Evolutionary conservation across 2,329 filamentous ascomycete species (phyloP).

Genomic region (Hysterium pulicare): DNA sequence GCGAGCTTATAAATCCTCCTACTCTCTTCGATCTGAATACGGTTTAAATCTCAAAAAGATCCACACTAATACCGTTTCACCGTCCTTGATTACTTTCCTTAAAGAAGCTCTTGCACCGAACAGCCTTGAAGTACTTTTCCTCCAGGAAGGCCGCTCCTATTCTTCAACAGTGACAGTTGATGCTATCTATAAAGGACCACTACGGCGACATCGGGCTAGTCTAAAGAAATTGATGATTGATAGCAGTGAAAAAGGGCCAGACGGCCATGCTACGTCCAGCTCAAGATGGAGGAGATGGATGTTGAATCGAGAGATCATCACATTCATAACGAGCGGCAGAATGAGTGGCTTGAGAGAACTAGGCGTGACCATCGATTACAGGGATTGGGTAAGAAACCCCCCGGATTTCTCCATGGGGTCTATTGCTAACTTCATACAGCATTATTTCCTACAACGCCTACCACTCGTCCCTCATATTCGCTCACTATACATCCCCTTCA

Average conservation of each 20-base stretch:
- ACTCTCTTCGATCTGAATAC: slow-evolving; percentile 38
- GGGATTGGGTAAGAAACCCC: slow-evolving; percentile 65
- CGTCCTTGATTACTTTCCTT: slow-evolving; percentile 67
- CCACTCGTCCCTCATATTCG: slow-evolving; percentile 68
- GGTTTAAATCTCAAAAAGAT: slow-evolving; percentile 66
- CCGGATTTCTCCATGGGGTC: background rate
- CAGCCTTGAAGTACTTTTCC: slow-evolving; percentile 72
- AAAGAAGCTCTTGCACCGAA: slow-evolving; percentile 76
- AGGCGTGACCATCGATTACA: slow-evolving; percentile 68
- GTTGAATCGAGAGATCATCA: slow-evolving; percentile 64
- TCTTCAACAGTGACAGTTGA: slow-evolving; percentile 63
- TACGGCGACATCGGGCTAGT: slow-evolving; percentile 68
- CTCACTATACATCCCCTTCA: slow-evolving; percentile 67
- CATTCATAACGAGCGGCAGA: slow-evolving; percentile 71
- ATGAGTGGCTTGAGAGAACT: slow-evolving; percentile 71
- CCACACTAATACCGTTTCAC: slow-evolving; percentile 70
- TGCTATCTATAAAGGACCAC: slow-evolving; percentile 65
- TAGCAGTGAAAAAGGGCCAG: slow-evolving; percentile 56
- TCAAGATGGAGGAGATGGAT: slow-evolving; percentile 67
- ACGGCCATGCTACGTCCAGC: slow-evolving; percentile 37
- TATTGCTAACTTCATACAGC: slow-evolving; percentile 46
- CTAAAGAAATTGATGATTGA: slow-evolving; percentile 72
- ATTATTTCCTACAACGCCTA: slow-evolving; percentile 73
- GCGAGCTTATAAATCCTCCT: slow-evolving; percentile 37
- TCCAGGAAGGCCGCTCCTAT: slow-evolving; percentile 63